A percentile compares a stretch with the other conserved stretches of the same genome.
Conservation (phyloP, 768 basidiomycete genomes). For the Boletus reticulatus region DNA sequence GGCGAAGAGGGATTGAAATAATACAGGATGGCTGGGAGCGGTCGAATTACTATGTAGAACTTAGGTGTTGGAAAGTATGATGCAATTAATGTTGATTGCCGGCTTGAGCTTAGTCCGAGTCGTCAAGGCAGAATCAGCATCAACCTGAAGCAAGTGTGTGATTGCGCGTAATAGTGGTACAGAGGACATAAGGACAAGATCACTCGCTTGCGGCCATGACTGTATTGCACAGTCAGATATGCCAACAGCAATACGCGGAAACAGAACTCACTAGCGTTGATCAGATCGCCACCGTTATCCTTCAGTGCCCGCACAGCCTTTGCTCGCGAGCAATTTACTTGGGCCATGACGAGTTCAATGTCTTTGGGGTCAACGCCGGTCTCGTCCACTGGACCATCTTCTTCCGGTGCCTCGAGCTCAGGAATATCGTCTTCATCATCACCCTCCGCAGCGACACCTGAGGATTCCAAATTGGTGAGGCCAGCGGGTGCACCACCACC, state of each 20-base stretch:
- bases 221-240: slow-evolving; percentile 30
- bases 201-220: slow-evolving; percentile 94
- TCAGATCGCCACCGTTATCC: slow-evolving; percentile 90
- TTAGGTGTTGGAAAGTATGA: slow-evolving; percentile 56
- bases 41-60: slow-evolving; percentile 85
- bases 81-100: not conserved
- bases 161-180: slow-evolving; percentile 29
- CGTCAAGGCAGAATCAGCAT: slow-evolving; percentile 1
- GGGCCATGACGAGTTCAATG: slow-evolving; percentile 88
- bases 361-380: slow-evolving; percentile 91
- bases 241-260: not conserved
- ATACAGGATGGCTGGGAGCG: slow-evolving; percentile 81
- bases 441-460: slow-evolving; percentile 47
- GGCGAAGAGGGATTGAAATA: slow-evolving; percentile 55
- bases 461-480: slow-evolving; percentile 47
- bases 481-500: slow-evolving; percentile 44
- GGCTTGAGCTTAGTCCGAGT: slow-evolving; percentile 1
- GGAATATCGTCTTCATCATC: slow-evolving; percentile 81
- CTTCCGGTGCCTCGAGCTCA: slow-evolving; percentile 78
- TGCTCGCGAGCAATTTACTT: slow-evolving; percentile 86
- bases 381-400: slow-evolving; percentile 81
- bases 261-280: slow-evolving; percentile 85
- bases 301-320: slow-evolving; percentile 91
- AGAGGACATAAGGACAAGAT: slow-evolving; percentile 36
- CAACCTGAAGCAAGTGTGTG: slow-evolving; percentile 13